Conservation (phyloP, 805 yeast genomes). For the Lachancea sp. region DNA sequence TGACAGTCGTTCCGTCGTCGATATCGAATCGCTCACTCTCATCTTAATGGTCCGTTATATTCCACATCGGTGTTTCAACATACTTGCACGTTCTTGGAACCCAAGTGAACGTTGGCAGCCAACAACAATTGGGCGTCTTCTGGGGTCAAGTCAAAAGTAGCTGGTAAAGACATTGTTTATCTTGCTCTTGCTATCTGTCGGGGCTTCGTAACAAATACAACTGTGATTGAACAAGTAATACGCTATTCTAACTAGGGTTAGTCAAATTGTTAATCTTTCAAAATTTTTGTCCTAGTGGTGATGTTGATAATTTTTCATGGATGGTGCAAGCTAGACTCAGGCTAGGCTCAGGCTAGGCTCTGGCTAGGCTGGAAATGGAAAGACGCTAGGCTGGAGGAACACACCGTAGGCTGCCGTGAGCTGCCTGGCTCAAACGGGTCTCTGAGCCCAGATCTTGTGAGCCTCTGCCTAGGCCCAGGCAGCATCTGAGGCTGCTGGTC, state of each 20-base stretch:
- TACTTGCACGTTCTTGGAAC: slow-evolving; percentile 99
- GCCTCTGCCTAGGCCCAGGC: slow-evolving; percentile 1
- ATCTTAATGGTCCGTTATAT: background rate
- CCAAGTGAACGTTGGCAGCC: slow-evolving; percentile 99
- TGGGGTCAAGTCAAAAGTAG: slow-evolving; percentile 86
- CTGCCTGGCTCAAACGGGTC: background rate
- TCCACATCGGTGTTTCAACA: slow-evolving; percentile 33
- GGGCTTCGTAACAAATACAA: slow-evolving; percentile 13
- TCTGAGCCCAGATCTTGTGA: background rate
- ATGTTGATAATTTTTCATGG: slow-evolving; percentile 4
- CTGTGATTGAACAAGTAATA: background rate
- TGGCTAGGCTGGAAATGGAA: background rate
- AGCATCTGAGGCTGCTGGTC: background rate
- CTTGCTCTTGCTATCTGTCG: slow-evolving; percentile 28
- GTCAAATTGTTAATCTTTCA: slow-evolving; percentile 8
- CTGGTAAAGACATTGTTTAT: slow-evolving; percentile 66
- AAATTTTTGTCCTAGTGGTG: slow-evolving; percentile 7
- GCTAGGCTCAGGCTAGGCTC: background rate
- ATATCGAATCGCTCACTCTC: background rate
- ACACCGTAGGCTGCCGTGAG: no score
- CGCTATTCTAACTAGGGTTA: slow-evolving; percentile 4
- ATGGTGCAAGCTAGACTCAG: background rate
- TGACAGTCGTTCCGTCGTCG: no score
- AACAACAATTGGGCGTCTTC: slow-evolving; percentile 98
- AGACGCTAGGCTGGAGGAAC: background rate